These are phyloP conservation scores for Fusarium sp. DNA, from an alignment of 2,329 filamentous ascomycete species.

Conservation along the genomic window DNA sequence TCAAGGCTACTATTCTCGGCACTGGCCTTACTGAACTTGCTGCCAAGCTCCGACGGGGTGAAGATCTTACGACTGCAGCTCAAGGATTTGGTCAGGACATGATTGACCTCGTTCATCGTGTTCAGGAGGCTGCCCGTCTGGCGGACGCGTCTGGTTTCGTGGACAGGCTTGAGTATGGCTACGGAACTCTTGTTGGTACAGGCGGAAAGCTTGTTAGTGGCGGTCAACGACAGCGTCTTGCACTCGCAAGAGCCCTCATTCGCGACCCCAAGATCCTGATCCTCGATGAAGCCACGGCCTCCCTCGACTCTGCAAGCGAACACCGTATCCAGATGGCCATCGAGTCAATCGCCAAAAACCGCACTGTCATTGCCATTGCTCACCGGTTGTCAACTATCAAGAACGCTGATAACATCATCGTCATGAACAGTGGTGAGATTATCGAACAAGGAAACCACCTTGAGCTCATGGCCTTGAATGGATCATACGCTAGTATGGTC, in stretches of 20 bases:
- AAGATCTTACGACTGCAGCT: constrained; percentile 57
- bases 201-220: constrained; percentile 66
- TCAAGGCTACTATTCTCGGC: constrained; percentile 60
- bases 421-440: constrained; percentile 68
- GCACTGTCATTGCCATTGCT: constrained; percentile 74
- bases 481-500: constrained; percentile 64
- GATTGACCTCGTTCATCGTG: constrained; percentile 61
- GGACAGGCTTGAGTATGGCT: constrained; percentile 61
- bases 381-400: constrained; percentile 70
- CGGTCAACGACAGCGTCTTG: constrained; percentile 69
- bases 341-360: constrained; percentile 56
- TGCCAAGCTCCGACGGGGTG: constrained; percentile 60
- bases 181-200: constrained; percentile 62
- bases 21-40: constrained; percentile 61
- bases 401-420: constrained; percentile 73
- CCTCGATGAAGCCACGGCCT: constrained; percentile 70
- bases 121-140: constrained; percentile 62
- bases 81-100: constrained; percentile 55
- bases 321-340: constrained; percentile 62
- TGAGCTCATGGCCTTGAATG: constrained; percentile 62
- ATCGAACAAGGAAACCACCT: constrained; percentile 73
- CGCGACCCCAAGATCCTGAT: constrained; percentile 66
- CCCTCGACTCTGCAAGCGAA: constrained; percentile 68
- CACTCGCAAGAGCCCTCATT: constrained; percentile 66
- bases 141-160: constrained; percentile 70